Percentiles rank a stretch among this genome's conserved stretches.
Evolutionary conservation across 129 eudicot genomes (phyloP).

Genomic region (Scalesia atractyloides): DNA sequence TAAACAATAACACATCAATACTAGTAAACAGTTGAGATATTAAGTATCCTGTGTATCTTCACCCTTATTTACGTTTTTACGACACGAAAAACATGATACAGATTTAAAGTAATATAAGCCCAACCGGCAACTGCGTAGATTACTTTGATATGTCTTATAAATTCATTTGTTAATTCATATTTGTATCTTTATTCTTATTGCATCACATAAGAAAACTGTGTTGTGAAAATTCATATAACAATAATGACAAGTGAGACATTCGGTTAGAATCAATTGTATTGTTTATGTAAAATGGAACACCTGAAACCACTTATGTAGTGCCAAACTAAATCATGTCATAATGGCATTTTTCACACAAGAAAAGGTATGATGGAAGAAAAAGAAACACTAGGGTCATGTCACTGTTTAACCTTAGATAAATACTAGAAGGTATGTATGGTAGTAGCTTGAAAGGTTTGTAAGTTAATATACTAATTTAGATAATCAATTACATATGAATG

Average conservation of each 20-base stretch:
- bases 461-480: background rate
- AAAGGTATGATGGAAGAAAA: conserved; percentile 26
- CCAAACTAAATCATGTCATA: conserved; percentile 16
- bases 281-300: conserved; percentile 13
- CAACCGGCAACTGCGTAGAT: too few relatives aligned
- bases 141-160: too few relatives aligned
- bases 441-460: conserved; percentile 5
- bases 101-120: too few relatives aligned
- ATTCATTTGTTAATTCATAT: too few relatives aligned
- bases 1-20: too few relatives aligned
- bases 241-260: conserved; percentile 9
- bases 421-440: conserved; percentile 1
- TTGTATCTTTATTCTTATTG: background rate
- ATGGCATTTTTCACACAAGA: conserved; percentile 16
- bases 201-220: background rate
- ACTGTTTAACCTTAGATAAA: background rate
- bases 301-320: conserved; percentile 1
- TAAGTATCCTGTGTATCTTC: too few relatives aligned
- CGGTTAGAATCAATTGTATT: conserved; percentile 1
- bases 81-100: too few relatives aligned
- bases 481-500: too few relatives aligned
- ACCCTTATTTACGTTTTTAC: too few relatives aligned
- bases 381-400: conserved; percentile 28
- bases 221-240: background rate
- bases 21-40: too few relatives aligned